Evolutionary conservation across 1,139 yeast species (phyloP), one percentile per base, ranked within the genome.

Genomic region (Scheffersomyces insectosa): DNA sequence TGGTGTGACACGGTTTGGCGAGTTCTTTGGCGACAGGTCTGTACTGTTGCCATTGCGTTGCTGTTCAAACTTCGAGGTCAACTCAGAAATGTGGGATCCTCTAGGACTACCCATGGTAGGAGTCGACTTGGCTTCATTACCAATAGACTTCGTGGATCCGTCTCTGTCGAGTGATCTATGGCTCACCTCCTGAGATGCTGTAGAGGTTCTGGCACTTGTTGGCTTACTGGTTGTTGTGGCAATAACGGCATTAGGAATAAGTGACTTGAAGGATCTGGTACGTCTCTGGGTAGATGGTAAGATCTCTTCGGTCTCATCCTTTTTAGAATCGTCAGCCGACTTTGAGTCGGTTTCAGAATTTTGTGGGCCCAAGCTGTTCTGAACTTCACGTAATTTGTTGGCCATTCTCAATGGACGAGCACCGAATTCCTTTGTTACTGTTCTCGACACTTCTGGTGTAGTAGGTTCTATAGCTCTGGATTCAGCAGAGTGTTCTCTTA

Each of bases 371-470:
- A 20, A 7, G 25, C 25, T 20, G n/a, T 29, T 36, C 32, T 45
- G 49, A 37, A 42, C 39, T 37, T 56, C 61, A 15, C 61, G 64
- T 42, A 68, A 55, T 51, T 73, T 77, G 54, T 74, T 77, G 1
- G 84, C 75, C 72, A 82, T 82, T 58, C 78, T 75, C 52, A 82
- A 66, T 0, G 86, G 86, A 55, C 84, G 72, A 2, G 77, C 85
- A 6, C 73, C 77, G 8, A 77, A 62, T 30, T 64, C 64, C 14
- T 62, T 62, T 20, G 36, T 34, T 11, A 27, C 23, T 7, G 38
- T 30, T 9, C 28, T 37, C 13, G 12, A 23, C 13, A 34, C 37
- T 25, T 20, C 15, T 10, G 29, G 37, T 3, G 41, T 27, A 20
- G 37, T n/a, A n/a, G 48, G 32, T 5, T 41, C 42, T 11, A 51